Conservation (phyloP, 2,329 filamentous ascomycete species). For the Fusarium devonianum region DNA sequence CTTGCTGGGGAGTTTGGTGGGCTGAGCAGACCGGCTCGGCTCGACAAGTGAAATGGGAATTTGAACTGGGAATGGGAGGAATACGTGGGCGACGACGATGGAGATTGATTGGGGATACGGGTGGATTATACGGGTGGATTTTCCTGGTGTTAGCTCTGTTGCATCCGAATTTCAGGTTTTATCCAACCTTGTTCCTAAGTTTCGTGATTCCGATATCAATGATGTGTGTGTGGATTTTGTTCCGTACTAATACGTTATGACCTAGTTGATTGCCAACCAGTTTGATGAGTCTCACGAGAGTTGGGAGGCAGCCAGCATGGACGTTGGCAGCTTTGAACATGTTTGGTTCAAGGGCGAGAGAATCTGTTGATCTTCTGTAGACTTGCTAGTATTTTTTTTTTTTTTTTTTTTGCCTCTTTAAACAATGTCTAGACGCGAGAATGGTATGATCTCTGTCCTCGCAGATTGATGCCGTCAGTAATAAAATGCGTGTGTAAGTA, state of each 20-base stretch:
- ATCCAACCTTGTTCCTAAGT: conserved; percentile 13
- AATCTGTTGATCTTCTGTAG: too few species aligned
- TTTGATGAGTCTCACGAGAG: too few species aligned
- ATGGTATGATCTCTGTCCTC: too few species aligned
- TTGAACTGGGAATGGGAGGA: conserved; percentile 21
- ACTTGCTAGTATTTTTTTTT: too few species aligned
- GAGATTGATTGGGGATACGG: conserved; percentile 31
- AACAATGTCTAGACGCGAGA: too few species aligned
- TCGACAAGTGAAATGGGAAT: conserved; percentile 19
- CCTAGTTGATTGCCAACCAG: too few species aligned
- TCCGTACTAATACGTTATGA: not conserved
- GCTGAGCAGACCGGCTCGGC: conserved; percentile 22
- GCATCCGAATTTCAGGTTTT: conserved; percentile 28
- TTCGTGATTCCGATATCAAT: not conserved
- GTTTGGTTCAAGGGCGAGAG: too few species aligned
- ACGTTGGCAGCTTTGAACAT: too few species aligned
- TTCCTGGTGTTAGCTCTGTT: conserved; percentile 36
- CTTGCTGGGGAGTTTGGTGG: conserved; percentile 26
- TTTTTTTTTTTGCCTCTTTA: too few species aligned
- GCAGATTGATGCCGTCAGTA: too few species aligned
- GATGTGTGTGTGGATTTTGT: not conserved
- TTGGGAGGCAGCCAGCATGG: too few species aligned
- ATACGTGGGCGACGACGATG: conserved; percentile 10
- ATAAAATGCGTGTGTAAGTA: too few species aligned
- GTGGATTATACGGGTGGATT: conserved; percentile 29